Conservation (phyloP, 495 filamentous ascomycete genomes). For the Rostrohypoxylon terebratum region DNA sequence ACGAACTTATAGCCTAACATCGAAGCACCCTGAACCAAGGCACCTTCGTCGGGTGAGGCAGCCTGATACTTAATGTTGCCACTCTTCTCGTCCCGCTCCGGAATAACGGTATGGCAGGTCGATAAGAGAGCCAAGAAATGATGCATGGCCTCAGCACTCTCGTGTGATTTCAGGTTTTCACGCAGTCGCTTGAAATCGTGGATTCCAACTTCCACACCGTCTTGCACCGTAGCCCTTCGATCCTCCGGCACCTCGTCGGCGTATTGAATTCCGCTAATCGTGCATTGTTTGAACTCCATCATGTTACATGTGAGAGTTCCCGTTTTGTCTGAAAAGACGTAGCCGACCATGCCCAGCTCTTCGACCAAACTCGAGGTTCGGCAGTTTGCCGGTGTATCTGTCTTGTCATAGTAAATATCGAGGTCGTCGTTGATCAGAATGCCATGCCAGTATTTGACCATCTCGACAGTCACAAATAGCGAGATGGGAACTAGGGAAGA, state of each 20-base stretch:
- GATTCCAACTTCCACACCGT: slow-evolving; percentile 82
- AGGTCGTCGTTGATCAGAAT: slow-evolving; percentile 96
- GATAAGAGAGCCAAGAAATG: slow-evolving; percentile 90
- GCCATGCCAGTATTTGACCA: slow-evolving; percentile 98
- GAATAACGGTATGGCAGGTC: slow-evolving; percentile 98
- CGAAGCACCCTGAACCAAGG: slow-evolving; percentile 92
- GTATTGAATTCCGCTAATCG: slow-evolving; percentile 94
- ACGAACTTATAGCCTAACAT: slow-evolving; percentile 87
- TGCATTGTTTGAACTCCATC: slow-evolving; percentile 98
- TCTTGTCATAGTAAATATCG: slow-evolving; percentile 97
- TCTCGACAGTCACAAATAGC: slow-evolving; percentile 96
- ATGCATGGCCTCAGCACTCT: slow-evolving; percentile 76
- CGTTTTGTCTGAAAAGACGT: slow-evolving; percentile 99
- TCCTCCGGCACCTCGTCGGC: slow-evolving; percentile 94
- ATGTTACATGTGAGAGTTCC: slow-evolving; percentile 98
- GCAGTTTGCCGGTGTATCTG: slow-evolving; percentile 94
- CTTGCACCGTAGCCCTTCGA: slow-evolving; percentile 78
- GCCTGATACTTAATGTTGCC: slow-evolving; percentile 96
- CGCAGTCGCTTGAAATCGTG: slow-evolving; percentile 85
- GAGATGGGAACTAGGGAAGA: slow-evolving; percentile 97
- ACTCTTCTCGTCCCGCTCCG: slow-evolving; percentile 80
- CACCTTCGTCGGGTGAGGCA: slow-evolving; percentile 96
- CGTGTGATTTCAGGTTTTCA: slow-evolving; percentile 79
- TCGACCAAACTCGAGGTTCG: slow-evolving; percentile 96
- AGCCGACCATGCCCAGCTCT: slow-evolving; percentile 97